Base-by-base conservation (phyloP, 202 grass and related monocot species). In the Tripidium arundinaceum region DNA sequence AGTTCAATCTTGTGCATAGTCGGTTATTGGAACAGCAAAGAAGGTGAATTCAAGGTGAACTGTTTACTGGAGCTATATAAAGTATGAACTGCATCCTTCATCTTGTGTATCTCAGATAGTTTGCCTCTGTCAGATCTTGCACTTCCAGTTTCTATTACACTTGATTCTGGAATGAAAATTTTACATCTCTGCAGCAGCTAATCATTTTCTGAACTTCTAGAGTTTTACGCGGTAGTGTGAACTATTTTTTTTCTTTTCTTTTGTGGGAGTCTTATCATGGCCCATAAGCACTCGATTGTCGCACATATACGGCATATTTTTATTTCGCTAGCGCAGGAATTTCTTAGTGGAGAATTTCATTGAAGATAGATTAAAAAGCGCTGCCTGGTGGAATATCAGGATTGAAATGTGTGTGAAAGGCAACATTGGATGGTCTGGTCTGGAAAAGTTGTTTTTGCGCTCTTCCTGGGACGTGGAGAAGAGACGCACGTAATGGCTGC, bases 401-500 rank as follows among this genome's bases (percentile, higher is more conserved):
- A 65, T 21, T 60, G 68, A 14, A 34, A 11, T 66, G 18, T 75
- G 70, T 65, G 68, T 73, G 83, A 42, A 81, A 68, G 70, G 29
- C 49, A 26, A 38, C 70, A 50, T 7, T 28, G 12, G 21, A 25
- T 72, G 10, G 2, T 37, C 62, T 49, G 10, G 5, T 37, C 62
- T 49, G 22, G 24, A 43, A 65, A 74, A 74, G 68, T 79, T 45
- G 42, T 73, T 55, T 54, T 16, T 50, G 12, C 2, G 6, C 22
- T 6, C 2, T 55, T 45, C 45, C 25, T 36, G 33, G 37, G 45
- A 41, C 24, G 45, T 55, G 8, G 43, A 45, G 25, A 58, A 24
- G 58, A 79, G 27, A 72, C 15, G 27, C 21, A 72, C 4, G 7
- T 9, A 9, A 21, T n/a, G 6, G 19, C 7, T 8, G 18, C 18